phyloP scores from a whole-genome alignment of 78 protist species.

The Protostelium mycophagum region DNA sequence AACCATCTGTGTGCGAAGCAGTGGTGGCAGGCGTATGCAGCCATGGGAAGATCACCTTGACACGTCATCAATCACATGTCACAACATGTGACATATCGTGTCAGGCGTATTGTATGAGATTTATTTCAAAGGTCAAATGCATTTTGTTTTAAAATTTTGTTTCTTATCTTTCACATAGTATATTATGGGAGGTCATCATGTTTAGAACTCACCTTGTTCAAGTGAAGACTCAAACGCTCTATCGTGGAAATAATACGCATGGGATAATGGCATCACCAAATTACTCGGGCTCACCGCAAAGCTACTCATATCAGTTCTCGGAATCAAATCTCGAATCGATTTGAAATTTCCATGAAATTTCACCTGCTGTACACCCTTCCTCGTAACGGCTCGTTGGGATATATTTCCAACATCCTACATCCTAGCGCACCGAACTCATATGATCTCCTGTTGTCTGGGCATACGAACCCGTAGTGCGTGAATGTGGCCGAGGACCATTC shows the following conservation, averaged over 20 bases:
- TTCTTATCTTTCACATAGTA: too few relatives aligned
- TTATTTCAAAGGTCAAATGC: too few relatives aligned
- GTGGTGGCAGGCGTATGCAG: background rate
- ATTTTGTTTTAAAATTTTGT: too few relatives aligned
- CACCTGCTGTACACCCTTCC: background rate
- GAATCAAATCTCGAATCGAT: too few relatives aligned
- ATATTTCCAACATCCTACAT: background rate
- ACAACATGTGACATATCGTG: too few relatives aligned
- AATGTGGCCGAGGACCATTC: background rate
- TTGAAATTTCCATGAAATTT: background rate
- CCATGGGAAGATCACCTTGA: background rate
- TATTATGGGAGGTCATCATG: too few relatives aligned
- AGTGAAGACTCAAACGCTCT: background rate
- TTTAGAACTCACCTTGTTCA: background rate
- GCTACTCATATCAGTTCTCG: background rate
- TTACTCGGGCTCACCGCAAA: background rate
- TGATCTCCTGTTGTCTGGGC: background rate
- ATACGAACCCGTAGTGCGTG: background rate
- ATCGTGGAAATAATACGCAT: background rate
- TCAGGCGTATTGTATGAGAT: too few relatives aligned
- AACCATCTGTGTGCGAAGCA: background rate
- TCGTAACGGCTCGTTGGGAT: background rate
- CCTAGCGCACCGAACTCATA: background rate
- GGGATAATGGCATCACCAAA: background rate
- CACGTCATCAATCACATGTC: background rate